Evolutionary conservation across 108 stramenopile genomes (phyloP), one percentile per base, ranked within the genome.

Genomic region (Cylindrotheca closterium): DNA sequence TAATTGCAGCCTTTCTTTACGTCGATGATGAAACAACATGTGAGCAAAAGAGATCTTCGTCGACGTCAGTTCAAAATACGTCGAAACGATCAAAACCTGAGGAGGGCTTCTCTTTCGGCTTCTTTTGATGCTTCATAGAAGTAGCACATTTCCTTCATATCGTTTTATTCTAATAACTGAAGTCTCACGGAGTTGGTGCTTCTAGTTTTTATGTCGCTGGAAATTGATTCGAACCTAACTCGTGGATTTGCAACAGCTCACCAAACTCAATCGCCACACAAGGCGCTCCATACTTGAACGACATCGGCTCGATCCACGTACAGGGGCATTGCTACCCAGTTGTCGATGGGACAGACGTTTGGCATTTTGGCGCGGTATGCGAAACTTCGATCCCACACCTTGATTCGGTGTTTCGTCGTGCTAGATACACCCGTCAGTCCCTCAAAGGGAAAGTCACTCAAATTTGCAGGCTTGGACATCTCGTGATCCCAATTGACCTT

Each of bases 251-350:
- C n/a, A n/a, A n/a, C n/a, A n/a, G n/a, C n/a, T n/a, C n/a, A n/a
- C n/a, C n/a, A n/a, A n/a, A n/a, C n/a, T n/a, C n/a, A n/a, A n/a
- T n/a, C n/a, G n/a, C n/a, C n/a, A 45, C 68, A 69, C 18, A 52
- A 30, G 2, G 19, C 32, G 25, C 53, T 47, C 68, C 68, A 69
- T 34, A 28, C 58, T 2, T 69, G 28, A 7, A 37, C 27, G 0
- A 69, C 68, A 17, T 60, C 54, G 23, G 22, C 32, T 18, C 59
- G 31, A 42, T 69, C 68, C 12, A 69, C 59, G 30, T 55, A 54
- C 26, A 54, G 27, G 5, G 83, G 83, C 83, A 84, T 84, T 15
- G 73, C 68, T 15, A 84, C 55, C 83, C 83, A 84, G 37, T 77
- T 84, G 26, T 60, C 19, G 31, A 19, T 0, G 10, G 79, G 79